A percentile compares a stretch with the other conserved stretches of the same genome.
phyloP scores from a whole-genome alignment of 2,329 filamentous ascomycete species.

The Penicillium crustosum region DNA sequence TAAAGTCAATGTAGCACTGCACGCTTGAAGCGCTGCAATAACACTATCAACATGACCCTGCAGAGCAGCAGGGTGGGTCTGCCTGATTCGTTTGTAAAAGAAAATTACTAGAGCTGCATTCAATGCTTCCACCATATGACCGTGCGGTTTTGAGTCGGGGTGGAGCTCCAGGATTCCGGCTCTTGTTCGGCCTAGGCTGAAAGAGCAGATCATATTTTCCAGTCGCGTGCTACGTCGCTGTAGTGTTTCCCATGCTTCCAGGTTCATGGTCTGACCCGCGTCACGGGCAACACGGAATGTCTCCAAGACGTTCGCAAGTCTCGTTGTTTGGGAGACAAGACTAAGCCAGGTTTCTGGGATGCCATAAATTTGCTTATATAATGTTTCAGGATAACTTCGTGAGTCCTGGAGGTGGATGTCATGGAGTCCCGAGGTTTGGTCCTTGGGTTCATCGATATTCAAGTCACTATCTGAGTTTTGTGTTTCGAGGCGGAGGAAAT shows the following conservation, averaged over 20 bases:
- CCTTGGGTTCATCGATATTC: too few relatives aligned
- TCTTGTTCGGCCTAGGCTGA: constrained; percentile 21
- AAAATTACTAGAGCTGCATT: constrained; percentile 44
- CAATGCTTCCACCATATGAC: constrained; percentile 41
- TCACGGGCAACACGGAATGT: constrained; percentile 25
- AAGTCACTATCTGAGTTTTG: too few relatives aligned
- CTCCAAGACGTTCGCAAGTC: constrained; percentile 42
- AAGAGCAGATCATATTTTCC: constrained; percentile 39
- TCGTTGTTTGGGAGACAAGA: constrained; percentile 46
- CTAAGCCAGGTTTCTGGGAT: constrained; percentile 48
- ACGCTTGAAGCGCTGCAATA: constrained; percentile 33
- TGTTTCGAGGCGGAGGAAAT: too few relatives aligned
- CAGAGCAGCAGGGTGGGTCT: constrained; percentile 41
- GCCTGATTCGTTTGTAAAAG: constrained; percentile 44
- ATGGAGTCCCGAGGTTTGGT: too few relatives aligned
- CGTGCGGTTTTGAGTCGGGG: constrained; percentile 21
- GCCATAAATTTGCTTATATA: constrained; percentile 46
- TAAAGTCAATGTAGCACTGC: constrained; percentile 26
- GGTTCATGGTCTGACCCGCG: constrained; percentile 10
- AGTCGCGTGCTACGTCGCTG: constrained; percentile 31
- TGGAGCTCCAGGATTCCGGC: constrained; percentile 10
- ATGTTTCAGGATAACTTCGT: constrained; percentile 22
- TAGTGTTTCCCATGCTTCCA: constrained; percentile 30
- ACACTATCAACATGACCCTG: constrained; percentile 41
- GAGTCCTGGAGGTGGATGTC: too few relatives aligned